Conservation (phyloP, 768 basidiomycete genomes). For the Pisolithus tinctorius region DNA sequence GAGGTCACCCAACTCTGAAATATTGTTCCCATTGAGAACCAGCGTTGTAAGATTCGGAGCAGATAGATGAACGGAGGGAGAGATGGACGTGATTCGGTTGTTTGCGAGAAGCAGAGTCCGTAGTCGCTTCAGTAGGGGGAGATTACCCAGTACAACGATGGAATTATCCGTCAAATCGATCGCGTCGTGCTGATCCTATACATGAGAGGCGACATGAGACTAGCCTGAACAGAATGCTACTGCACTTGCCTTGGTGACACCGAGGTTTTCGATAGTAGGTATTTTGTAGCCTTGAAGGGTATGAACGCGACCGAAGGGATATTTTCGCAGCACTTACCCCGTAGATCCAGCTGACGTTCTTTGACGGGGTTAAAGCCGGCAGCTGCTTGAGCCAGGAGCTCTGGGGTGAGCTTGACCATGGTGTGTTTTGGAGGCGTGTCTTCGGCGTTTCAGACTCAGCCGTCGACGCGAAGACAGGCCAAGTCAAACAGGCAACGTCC, state of each 20-base stretch:
- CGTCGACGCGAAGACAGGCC: conserved; percentile 3
- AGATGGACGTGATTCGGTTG: conserved; percentile 82
- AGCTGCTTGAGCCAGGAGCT: conserved; percentile 77
- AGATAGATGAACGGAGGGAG: conserved; percentile 74
- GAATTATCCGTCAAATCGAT: conserved; percentile 94
- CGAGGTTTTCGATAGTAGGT: conserved; percentile 93
- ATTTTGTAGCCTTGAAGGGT: conserved; percentile 74
- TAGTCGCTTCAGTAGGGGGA: conserved; percentile 82
- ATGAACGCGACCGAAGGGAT: conserved; percentile 9
- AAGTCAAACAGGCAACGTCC: conserved; percentile 3
- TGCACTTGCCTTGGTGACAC: conserved; percentile 72
- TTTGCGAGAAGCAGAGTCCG: conserved; percentile 81
- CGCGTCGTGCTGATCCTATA: conserved; percentile 86
- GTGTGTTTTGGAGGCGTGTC: conserved; percentile 11
- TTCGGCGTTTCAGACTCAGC: conserved; percentile 30
- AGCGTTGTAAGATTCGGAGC: conserved; percentile 80
- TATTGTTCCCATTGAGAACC: conserved; percentile 76
- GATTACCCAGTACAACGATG: conserved; percentile 72
- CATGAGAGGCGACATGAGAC: conserved; percentile 8
- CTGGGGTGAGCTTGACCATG: conserved; percentile 89
- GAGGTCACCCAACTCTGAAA: conserved; percentile 76
- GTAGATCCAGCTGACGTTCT: conserved; percentile 86
- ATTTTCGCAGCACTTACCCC: conserved; percentile 48
- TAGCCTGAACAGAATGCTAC: conserved; percentile 12
- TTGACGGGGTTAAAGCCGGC: conserved; percentile 78